A percentile compares a stretch with the other conserved stretches of the same genome.
Evolutionary conservation across 1,284 basidiomycete species (phyloP).

Genomic region (Sporisorium iseilematis-ciliati): DNA sequence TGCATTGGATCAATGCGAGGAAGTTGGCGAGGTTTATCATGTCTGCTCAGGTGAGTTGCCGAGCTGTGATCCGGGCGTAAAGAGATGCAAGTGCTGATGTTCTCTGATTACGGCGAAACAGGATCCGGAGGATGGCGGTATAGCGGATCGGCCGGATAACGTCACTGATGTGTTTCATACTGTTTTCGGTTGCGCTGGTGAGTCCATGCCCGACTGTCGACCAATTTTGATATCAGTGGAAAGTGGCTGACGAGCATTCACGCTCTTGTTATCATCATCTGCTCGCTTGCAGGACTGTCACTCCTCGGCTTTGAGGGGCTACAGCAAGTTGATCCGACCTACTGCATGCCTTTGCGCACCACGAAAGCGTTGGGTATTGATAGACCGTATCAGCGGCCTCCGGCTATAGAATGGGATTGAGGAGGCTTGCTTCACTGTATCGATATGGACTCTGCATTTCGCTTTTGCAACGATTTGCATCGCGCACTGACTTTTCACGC

Average conservation of each 20-base stretch:
- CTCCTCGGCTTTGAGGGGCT: constrained; percentile 88
- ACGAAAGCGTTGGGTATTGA: constrained; percentile 71
- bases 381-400: constrained; percentile 48
- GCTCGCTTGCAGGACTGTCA: constrained; percentile 78
- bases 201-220: constrained; percentile 52
- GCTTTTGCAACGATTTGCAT: background rate
- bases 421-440: background rate
- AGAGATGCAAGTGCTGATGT: background rate
- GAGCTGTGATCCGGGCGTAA: background rate
- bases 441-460: background rate
- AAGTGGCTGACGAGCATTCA: background rate
- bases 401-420: constrained; percentile 24
- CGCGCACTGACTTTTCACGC: too few relatives aligned
- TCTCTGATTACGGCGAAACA: constrained; percentile 69
- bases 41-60: constrained; percentile 80
- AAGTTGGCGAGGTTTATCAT: constrained; percentile 86
- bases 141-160: constrained; percentile 92
- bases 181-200: constrained; percentile 89
- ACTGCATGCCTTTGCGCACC: constrained; percentile 88
- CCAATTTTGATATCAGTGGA: background rate
- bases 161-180: constrained; percentile 98
- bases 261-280: background rate
- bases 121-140: constrained; percentile 91
- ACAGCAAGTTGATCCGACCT: constrained; percentile 88
- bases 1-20: constrained; percentile 90